These are phyloP conservation scores for Paecilomyces fulvus DNA, from an alignment of 2,329 filamentous ascomycete species.

Conservation along the genomic window DNA sequence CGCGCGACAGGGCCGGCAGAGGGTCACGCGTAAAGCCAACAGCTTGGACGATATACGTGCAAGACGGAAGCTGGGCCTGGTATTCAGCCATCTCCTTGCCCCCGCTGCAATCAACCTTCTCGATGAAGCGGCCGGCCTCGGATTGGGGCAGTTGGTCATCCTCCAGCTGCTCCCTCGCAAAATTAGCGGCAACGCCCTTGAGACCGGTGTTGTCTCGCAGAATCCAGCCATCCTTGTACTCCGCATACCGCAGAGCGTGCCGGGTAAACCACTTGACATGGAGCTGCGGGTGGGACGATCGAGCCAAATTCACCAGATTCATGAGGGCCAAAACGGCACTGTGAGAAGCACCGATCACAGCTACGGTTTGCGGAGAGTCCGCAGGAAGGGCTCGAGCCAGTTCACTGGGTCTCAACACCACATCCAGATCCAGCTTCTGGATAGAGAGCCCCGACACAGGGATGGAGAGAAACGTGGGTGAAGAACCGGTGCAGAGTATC, in stretches of 20 bases:
- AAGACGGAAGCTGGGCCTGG: slow-evolving; percentile 39
- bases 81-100: slow-evolving; percentile 40
- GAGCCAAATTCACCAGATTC: slow-evolving; percentile 50
- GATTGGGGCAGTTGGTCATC: slow-evolving; percentile 39
- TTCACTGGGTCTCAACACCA: slow-evolving; percentile 46
- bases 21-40: slow-evolving; percentile 49
- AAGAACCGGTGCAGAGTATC: slow-evolving; percentile 53
- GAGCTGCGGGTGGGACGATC: slow-evolving; percentile 44
- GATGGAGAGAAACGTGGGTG: slow-evolving; percentile 38
- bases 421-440: slow-evolving; percentile 45
- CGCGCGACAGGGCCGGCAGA: slow-evolving; percentile 39
- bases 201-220: slow-evolving; percentile 57
- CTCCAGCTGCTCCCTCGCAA: slow-evolving; percentile 52
- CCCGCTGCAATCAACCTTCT: slow-evolving; percentile 38
- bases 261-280: slow-evolving; percentile 55
- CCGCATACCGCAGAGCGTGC: slow-evolving; percentile 53
- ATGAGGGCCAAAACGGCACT: slow-evolving; percentile 55
- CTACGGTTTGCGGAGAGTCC: slow-evolving; percentile 36
- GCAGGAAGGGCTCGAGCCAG: slow-evolving; percentile 36
- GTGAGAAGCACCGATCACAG: slow-evolving; percentile 55
- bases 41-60: slow-evolving; percentile 49
- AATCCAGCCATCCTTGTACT: slow-evolving; percentile 56
- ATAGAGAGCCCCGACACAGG: slow-evolving; percentile 34
- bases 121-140: slow-evolving; percentile 39
- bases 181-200: slow-evolving; percentile 53